phyloP scores from a whole-genome alignment of 225 moss, liverwort and hornwort species.

The Pseudisothecium myosuroides region DNA sequence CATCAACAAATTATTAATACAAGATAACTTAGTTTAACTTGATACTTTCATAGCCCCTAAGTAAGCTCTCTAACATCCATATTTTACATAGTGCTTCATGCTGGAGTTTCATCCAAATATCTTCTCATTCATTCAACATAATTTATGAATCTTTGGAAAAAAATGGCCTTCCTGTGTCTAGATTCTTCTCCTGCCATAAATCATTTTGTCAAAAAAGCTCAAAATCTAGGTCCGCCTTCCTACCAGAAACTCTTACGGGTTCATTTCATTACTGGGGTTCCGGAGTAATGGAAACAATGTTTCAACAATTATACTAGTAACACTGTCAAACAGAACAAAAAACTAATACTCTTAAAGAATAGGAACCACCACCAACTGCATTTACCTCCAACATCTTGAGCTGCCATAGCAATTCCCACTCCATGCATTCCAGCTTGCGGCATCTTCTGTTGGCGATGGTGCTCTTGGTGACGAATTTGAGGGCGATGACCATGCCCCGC shows the following conservation, averaged over 20 bases:
- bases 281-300: no score
- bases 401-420: background rate
- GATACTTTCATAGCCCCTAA: no score
- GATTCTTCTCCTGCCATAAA: background rate
- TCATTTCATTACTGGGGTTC: background rate
- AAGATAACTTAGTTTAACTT: no score
- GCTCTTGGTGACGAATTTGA: background rate
- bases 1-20: no score
- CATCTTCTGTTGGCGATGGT: conserved; percentile 9
- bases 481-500: background rate
- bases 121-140: no score
- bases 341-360: background rate
- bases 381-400: background rate
- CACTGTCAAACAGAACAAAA: background rate
- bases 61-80: no score
- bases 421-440: conserved; percentile 42
- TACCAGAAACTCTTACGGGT: background rate
- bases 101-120: no score
- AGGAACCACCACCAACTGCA: background rate
- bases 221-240: background rate
- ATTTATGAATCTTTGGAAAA: no score
- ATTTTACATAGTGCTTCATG: no score
- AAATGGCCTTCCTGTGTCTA: background rate
- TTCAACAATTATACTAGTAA: background rate
- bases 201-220: background rate